Evolutionary conservation across 2,329 filamentous ascomycete species (phyloP), one percentile per base, ranked within the genome.

Genomic region (Ophiostoma sp.): DNA sequence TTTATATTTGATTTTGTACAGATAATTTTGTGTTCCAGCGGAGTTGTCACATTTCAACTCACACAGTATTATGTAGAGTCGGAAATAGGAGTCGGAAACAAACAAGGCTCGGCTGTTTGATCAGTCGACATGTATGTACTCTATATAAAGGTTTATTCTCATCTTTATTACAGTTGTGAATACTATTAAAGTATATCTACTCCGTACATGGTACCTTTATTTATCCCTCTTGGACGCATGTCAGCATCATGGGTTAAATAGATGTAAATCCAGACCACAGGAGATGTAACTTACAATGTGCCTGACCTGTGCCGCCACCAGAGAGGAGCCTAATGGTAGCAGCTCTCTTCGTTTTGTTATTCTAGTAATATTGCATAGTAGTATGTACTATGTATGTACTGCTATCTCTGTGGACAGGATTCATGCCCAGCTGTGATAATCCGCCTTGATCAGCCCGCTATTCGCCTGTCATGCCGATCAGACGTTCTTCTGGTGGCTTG

Each of bases 61-160:
- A 57, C 8, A 27, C 15, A 11, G 52, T 48, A 20, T n/a, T 7
- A 15, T 23, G 1, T 57, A 27, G 52, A 57, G 52, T 57, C 52
- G 52, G 52, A 57, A 57, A 57, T 57, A 31, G 52, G 52, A 57
- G 52, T 57, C 52, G 52, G 23, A 57, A 57, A 57, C 52, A 27
- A n/a, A 57, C 52, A 57, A 57, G 52, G 52, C 52, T 57, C n/a
- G 52, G 52, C 52, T 57, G 52, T 57, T 57, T 48, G 44, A 48
- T 7, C 48, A 23, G 48, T 23, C 48, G 17, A 52, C 44, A 5
- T 52, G 39, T 41, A 41, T 11, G 39, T 39, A 39, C 36, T 39
- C 36, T 39, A 10, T 8, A 39, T 39, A 7, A 11, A 13, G 15
- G 13, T 41, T 3, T 41, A 41, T 13, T 15, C 39, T 41, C 7